Evolutionary conservation across 306 rosid genomes (phyloP), one percentile per base, ranked within the genome.

Genomic region (Sicyos edulis): DNA sequence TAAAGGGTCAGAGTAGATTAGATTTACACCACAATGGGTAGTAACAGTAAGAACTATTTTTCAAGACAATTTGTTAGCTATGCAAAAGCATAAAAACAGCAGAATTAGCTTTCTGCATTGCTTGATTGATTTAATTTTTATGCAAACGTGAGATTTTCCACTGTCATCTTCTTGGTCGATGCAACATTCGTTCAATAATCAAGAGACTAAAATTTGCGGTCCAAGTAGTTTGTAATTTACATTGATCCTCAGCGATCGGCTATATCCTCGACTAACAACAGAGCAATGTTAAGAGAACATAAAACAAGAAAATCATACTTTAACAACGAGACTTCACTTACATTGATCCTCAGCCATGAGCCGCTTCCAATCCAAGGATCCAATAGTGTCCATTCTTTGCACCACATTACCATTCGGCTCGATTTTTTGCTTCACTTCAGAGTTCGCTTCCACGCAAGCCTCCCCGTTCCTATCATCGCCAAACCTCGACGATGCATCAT

Each of bases 331-430:
- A 72, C 44, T 53, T 44, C 21, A 82, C 97, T 83, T 88, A 91
- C 99, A 83, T 10, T 96, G 99, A 85, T 93, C 99, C 58, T 88
- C 88, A 14, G 89, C 86, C 95, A 91, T 88, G 37, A 93, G 80
- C 76, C 89, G 90, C 74, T 80, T 85, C 99, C 99, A 93, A 49
- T 93, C 99, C 78, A 93, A 81, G 24, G 97, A 93, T 72, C 79
- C 84, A 20, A 78, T 81, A 0, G 83, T 82, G 53, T 85, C 86
- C 77, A 88, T 80, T 68, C 75, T 89, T 54, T 76, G 59, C 58
- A 65, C 70, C n/a, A 42, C 79, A 22, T 12, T 79, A 20, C 88
- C 87, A 55, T 80, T 85, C 5, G 82, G 78, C 78, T 82, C 91
- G 22, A 58, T 79, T 70, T 78, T 82, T 56, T 81, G 83, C 75